Evolutionary conservation across 2,329 filamentous ascomycete species (phyloP), one percentile per base, ranked within the genome.

Genomic region (Colletotrichum tofieldiae): DNA sequence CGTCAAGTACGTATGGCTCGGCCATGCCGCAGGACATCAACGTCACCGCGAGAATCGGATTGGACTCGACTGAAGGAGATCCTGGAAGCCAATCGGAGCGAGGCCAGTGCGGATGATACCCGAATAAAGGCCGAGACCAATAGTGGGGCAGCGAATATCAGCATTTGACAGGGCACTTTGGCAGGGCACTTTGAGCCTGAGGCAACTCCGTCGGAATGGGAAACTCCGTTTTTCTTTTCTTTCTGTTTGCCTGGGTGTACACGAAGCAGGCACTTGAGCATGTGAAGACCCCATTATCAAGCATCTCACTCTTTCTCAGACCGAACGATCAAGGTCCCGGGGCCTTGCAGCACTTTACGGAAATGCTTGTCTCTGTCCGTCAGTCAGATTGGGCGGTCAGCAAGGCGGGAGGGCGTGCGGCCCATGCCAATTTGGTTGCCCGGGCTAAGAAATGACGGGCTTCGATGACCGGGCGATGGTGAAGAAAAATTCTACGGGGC

Each of bases 401-500:
- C 37, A 68, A 35, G 37, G 41, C 58, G 68, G 58, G 69, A 71
- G 69, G 65, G 58, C 65, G 65, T 72, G 51, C 69, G 45, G 29
- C 52, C 69, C 69, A 62, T 68, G 69, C 60, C 52, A 16, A 23
- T 67, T 18, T 72, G 29, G 45, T 58, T 64, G 65, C 43, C 51
- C 52, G n/a, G 45, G 29, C 37, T 63, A 54, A 59, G 45, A 68
- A 26, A 69, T 72, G 65, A 69, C 59, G 45, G 52, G 45, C 64
- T 32, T 67, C 20, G 39, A 37, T 12, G 60, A 20, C 35, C 47
- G 35, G 58, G 37, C 16, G 9, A 69, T 20, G 16, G 32, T 32
- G 37, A 43, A 26, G 49, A 67, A 72, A 64, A 69, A 60, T 69
- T 69, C 59, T 68, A 72, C 65, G 51, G 69, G 65, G 65, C 65